Evolutionary conservation across 1,284 basidiomycete species (phyloP), one percentile per base, ranked within the genome.

Genomic region (Schizophyllum commune): DNA sequence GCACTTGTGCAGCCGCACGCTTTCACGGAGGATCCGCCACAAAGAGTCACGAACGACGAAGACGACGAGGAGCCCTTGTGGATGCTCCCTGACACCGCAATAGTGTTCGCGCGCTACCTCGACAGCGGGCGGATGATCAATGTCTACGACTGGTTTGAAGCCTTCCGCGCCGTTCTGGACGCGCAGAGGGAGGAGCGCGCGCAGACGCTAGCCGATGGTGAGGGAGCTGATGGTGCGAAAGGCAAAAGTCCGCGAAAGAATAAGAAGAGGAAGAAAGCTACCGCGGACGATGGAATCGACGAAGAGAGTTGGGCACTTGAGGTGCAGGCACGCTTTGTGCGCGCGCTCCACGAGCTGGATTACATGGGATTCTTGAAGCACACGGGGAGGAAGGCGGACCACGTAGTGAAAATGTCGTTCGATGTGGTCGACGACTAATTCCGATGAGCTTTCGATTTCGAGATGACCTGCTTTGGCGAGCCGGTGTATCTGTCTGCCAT

Each of bases 101-200:
- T 92, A 60, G 74, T 91, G n/a, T 91, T 91, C 73, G 74, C 75
- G 54, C 79, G 88, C 19, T 92, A 91, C 72, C 75, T 86, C 59
- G 86, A 91, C 65, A 87, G 87, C 56, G 89, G 89, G 55, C 84
- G 80, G 71, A 82, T 88, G 81, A 82, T 92, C 72, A 92, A 92
- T 67, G 80, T 90, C 1, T 90, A 88, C 68, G 90, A 92, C 71
- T 91, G 89, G 89, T 91, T 84, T 68, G 83, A 88, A 65, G 79
- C 85, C 15, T 92, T 92, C 69, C 77, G 79, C 39, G 72, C 77
- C 32, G 84, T 82, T 51, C 70, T 90, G 58, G 86, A 89, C 66
- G 73, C 71, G 4, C 87, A 88, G 70, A 71, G 75, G 27, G 64
- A 68, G 57, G 67, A 70, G 33, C 55, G 61, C 27, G 58, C 60